Percentiles rank a stretch among this genome's conserved stretches.
Conservation (phyloP, 2,329 filamentous ascomycete genomes). For the Fusarium dimerum region DNA sequence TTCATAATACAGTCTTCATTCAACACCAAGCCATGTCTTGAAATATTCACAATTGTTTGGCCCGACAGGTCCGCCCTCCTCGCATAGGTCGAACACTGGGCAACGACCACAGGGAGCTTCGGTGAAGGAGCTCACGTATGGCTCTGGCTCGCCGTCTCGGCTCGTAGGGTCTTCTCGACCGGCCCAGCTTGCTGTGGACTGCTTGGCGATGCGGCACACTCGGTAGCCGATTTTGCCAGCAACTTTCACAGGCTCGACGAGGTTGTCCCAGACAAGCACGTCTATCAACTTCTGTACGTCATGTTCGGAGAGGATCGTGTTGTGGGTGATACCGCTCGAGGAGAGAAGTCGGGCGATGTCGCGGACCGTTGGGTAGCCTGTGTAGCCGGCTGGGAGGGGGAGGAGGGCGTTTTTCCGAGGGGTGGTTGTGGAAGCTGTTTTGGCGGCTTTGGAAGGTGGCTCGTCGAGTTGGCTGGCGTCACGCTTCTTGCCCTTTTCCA, state of each 20-base stretch:
- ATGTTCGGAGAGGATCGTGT: constrained; percentile 67
- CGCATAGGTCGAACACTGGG: constrained; percentile 90
- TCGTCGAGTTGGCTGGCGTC: constrained; percentile 43
- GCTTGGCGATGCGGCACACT: constrained; percentile 50
- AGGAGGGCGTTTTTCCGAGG: constrained; percentile 44
- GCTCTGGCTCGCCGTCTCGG: constrained; percentile 42
- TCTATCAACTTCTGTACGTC: constrained; percentile 87
- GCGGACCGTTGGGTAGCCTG: constrained; percentile 76
- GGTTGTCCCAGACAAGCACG: constrained; percentile 85
- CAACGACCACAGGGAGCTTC: constrained; percentile 90
- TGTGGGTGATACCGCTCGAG: constrained; percentile 67
- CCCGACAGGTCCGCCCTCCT: constrained; percentile 86
- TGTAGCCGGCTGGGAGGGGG: constrained; percentile 66
- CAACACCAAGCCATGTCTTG: constrained; percentile 71
- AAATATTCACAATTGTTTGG: constrained; percentile 93
- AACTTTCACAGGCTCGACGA: constrained; percentile 66
- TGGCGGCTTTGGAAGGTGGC: constrained; percentile 31
- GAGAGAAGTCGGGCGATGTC: constrained; percentile 77
- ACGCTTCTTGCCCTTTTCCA: constrained; percentile 52
- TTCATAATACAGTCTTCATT: constrained; percentile 28
- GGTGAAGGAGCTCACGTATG: constrained; percentile 71
- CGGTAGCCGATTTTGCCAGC: constrained; percentile 54
- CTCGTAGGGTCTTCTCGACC: constrained; percentile 39
- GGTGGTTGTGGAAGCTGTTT: constrained; percentile 18
- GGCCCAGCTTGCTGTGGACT: constrained; percentile 43